These are phyloP conservation scores for Candida peoriensis DNA, from an alignment of 805 yeast genomes.

Conservation along the genomic window DNA sequence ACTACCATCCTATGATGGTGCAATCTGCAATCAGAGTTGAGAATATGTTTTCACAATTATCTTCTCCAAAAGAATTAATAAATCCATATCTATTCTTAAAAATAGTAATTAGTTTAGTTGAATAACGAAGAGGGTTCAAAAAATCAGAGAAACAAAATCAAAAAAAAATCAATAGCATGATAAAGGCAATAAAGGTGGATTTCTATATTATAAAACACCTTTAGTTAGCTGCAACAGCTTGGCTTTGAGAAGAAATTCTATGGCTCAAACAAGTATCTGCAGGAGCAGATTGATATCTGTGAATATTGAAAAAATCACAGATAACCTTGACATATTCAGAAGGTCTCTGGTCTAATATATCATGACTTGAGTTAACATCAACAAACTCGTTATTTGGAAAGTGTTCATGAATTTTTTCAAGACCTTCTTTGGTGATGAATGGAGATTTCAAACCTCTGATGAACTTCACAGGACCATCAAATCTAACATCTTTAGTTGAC, in stretches of 20 bases:
- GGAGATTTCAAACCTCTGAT: constrained; percentile 24
- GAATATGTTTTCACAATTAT: too few relatives aligned
- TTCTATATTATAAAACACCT: neutral
- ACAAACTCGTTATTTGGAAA: constrained; percentile 24
- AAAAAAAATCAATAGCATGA: too few relatives aligned
- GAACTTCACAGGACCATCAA: constrained; percentile 20
- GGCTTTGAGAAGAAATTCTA: neutral
- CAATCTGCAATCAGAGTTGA: too few relatives aligned
- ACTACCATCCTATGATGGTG: too few relatives aligned
- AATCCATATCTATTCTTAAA: too few relatives aligned
- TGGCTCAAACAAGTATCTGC: constrained; percentile 6
- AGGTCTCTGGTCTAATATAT: constrained; percentile 40
- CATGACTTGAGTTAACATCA: constrained; percentile 26
- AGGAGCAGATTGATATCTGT: constrained; percentile 17
- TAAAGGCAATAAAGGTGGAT: too few relatives aligned
- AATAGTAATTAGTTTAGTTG: too few relatives aligned
- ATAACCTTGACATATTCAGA: constrained; percentile 25
- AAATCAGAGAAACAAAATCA: too few relatives aligned
- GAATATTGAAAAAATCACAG: constrained; percentile 23
- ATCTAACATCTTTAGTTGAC: constrained; percentile 14
- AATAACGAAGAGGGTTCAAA: too few relatives aligned
- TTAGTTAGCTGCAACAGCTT: too few relatives aligned
- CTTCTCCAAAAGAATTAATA: too few relatives aligned
- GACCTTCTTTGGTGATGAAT: constrained; percentile 19
- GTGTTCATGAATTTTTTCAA: constrained; percentile 17